These are phyloP conservation scores for Orbilia quercus DNA, from an alignment of 2,329 filamentous ascomycete genomes.

Conservation along the genomic window DNA sequence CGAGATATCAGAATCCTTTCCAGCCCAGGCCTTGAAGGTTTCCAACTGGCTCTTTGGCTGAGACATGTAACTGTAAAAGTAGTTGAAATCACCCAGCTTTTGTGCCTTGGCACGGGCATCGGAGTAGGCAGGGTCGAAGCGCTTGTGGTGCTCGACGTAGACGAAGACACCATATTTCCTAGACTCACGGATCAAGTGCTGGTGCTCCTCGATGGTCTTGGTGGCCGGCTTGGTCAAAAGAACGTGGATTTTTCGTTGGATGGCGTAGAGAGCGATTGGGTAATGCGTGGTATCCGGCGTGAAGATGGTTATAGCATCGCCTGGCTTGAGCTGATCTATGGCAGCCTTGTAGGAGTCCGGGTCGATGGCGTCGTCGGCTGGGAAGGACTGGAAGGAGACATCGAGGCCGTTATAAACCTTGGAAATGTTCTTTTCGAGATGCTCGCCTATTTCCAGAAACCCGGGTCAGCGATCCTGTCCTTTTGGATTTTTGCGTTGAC, in stretches of 20 bases:
- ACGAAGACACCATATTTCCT: conserved; percentile 83
- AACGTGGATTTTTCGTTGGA: conserved; percentile 87
- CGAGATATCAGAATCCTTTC: conserved; percentile 84
- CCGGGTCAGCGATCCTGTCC: conserved; percentile 4
- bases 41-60: conserved; percentile 91
- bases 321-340: conserved; percentile 82
- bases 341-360: conserved; percentile 87
- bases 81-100: conserved; percentile 92
- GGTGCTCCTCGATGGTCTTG: conserved; percentile 83
- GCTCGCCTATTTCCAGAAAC: conserved; percentile 71
- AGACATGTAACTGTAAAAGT: conserved; percentile 97
- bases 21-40: conserved; percentile 95
- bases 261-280: conserved; percentile 90
- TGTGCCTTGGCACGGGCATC: conserved; percentile 83
- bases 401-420: conserved; percentile 89
- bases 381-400: conserved; percentile 85
- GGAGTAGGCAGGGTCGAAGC: conserved; percentile 90
- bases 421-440: conserved; percentile 87
- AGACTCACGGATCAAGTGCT: conserved; percentile 77
- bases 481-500: conserved; percentile 37
- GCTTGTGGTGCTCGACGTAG: conserved; percentile 96
- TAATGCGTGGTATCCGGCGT: conserved; percentile 93
- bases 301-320: conserved; percentile 95
- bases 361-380: conserved; percentile 77
- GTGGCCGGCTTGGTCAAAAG: conserved; percentile 94